These are phyloP conservation scores for Colletotrichum tropicicola DNA, from an alignment of 2,329 filamentous ascomycete genomes.

Conservation along the genomic window DNA sequence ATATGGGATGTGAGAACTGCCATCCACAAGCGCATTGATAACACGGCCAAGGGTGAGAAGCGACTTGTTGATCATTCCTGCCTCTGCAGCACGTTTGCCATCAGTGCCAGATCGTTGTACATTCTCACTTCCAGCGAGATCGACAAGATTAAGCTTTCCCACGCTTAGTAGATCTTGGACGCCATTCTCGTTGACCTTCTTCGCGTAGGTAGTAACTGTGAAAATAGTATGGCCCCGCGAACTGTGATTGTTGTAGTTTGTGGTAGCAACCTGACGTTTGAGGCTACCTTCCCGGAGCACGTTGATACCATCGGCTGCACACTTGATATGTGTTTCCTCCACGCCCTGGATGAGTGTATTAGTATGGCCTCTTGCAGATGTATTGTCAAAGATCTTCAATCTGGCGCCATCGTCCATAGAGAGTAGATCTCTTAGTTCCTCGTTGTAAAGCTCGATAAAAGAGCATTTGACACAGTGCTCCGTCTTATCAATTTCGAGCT, in stretches of 20 bases:
- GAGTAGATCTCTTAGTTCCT: slow-evolving; percentile 91
- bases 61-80: slow-evolving; percentile 97
- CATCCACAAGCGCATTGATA: slow-evolving; percentile 96
- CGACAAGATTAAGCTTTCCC: slow-evolving; percentile 95
- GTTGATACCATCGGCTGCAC: slow-evolving; percentile 84
- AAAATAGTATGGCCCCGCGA: slow-evolving; percentile 98
- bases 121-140: slow-evolving; percentile 96
- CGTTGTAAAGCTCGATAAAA: slow-evolving; percentile 98
- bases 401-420: slow-evolving; percentile 83
- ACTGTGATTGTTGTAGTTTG: slow-evolving; percentile 99
- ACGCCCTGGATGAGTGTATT: slow-evolving; percentile 94
- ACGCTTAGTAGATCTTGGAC: slow-evolving; percentile 91
- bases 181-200: slow-evolving; percentile 80
- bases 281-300: slow-evolving; percentile 89
- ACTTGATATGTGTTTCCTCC: slow-evolving; percentile 94
- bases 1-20: slow-evolving; percentile 86
- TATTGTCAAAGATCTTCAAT: slow-evolving; percentile 95
- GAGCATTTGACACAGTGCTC: slow-evolving; percentile 97
- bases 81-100: slow-evolving; percentile 96
- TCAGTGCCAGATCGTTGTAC: slow-evolving; percentile 97
- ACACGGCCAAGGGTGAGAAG: slow-evolving; percentile 93
- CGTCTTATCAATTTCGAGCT: slow-evolving; percentile 78
- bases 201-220: slow-evolving; percentile 91
- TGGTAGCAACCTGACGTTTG: slow-evolving; percentile 95
- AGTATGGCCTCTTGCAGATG: slow-evolving; percentile 81